Evolutionary conservation across 2,329 filamentous ascomycete genomes (phyloP).

Genomic region (Cladosporium sp.): DNA sequence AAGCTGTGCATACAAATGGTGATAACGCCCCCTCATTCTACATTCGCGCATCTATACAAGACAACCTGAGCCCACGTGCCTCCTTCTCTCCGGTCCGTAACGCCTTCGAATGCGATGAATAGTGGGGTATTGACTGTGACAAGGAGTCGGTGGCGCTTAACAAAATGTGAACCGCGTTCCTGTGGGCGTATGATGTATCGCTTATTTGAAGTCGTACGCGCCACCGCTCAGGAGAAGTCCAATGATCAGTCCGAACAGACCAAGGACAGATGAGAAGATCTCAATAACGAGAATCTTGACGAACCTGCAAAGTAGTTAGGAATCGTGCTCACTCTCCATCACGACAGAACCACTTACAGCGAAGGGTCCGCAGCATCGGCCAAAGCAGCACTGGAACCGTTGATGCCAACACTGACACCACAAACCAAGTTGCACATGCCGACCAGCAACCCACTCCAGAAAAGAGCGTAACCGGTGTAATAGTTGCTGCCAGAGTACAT

Average conservation of each 20-base stretch:
- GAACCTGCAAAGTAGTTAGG: conserved; percentile 57
- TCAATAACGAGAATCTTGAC: conserved; percentile 99
- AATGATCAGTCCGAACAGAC: conserved; percentile 93
- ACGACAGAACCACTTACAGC: conserved; percentile 58
- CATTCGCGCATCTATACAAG: conserved; percentile 14
- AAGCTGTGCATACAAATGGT: background rate
- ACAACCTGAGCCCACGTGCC: conserved; percentile 1
- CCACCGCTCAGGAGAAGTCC: conserved; percentile 84
- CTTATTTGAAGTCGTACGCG: conserved; percentile 63
- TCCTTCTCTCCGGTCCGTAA: conserved; percentile 9
- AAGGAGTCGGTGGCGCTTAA: background rate
- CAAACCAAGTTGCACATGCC: conserved; percentile 95
- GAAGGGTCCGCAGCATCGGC: conserved; percentile 91
- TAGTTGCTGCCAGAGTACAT: conserved; percentile 74
- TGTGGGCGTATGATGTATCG: background rate
- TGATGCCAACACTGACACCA: conserved; percentile 95
- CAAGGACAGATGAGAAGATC: conserved; percentile 97
- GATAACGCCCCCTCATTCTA: conserved; percentile 2
- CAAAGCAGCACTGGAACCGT: conserved; percentile 91
- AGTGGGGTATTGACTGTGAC: conserved; percentile 6
- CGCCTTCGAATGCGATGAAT: conserved; percentile 10
- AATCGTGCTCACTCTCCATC: background rate
- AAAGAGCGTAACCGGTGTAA: conserved; percentile 92
- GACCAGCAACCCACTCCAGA: conserved; percentile 93
- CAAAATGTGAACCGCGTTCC: background rate